These are phyloP conservation scores for Aspergillus texensis DNA, from an alignment of 2,329 filamentous ascomycete species.

Conservation along the genomic window DNA sequence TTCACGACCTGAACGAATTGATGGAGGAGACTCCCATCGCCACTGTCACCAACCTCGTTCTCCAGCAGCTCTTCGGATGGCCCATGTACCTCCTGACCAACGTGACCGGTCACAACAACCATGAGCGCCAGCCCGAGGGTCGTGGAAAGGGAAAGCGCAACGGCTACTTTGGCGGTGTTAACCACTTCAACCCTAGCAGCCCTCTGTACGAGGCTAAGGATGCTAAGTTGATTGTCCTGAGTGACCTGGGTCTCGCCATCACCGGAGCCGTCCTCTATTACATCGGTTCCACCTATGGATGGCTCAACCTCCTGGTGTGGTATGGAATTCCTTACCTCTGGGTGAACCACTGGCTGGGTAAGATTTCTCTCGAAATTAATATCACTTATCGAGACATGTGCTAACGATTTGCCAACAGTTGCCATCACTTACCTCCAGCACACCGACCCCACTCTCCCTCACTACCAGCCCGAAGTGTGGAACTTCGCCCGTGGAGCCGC, in stretches of 20 bases:
- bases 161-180: constrained; percentile 77
- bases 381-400: constrained; percentile 10
- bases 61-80: constrained; percentile 92
- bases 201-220: constrained; percentile 92
- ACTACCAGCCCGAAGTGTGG: constrained; percentile 86
- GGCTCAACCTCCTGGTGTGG: constrained; percentile 86
- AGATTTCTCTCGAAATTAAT: constrained; percentile 45
- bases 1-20: constrained; percentile 83
- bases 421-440: constrained; percentile 98
- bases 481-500: constrained; percentile 91
- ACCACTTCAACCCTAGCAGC: constrained; percentile 89
- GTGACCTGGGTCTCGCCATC: constrained; percentile 77
- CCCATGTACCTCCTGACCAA: constrained; percentile 88
- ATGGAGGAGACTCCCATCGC: constrained; percentile 91
- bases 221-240: constrained; percentile 80
- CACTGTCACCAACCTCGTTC: constrained; percentile 72
- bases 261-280: constrained; percentile 64
- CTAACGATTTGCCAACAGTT: constrained; percentile 55
- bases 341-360: constrained; percentile 99
- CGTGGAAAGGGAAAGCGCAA: constrained; percentile 92
- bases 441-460: constrained; percentile 90
- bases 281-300: constrained; percentile 78
- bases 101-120: constrained; percentile 94
- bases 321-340: constrained; percentile 94
- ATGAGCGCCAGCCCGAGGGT: constrained; percentile 87